Evolutionary conservation across 2,329 filamentous ascomycete species (phyloP), one percentile per base, ranked within the genome.

Genomic region (Diaporthe vaccinii): DNA sequence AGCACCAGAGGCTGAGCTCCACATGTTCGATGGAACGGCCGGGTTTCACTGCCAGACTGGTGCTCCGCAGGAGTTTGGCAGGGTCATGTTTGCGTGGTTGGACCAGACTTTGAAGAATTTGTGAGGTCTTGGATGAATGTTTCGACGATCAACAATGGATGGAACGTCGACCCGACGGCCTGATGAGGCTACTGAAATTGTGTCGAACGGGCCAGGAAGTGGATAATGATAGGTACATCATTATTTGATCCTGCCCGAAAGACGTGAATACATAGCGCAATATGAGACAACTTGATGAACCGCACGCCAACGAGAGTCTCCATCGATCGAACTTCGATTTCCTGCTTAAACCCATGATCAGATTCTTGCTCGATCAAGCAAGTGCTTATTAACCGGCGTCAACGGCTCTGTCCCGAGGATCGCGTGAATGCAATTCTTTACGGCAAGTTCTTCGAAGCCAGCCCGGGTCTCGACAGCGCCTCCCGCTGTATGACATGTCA

Each of bases 401-500:
- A 89, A 76, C 14, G 86, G 82, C 72, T 84, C 82, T 39, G 85
- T 82, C 2, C 82, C 85, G 51, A 83, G 82, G 59, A 90, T 79
- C 72, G 88, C 88, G 0, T 85, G 84, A 71, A 88, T 78, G 20
- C 90, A 82, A 78, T 91, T 91, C 81, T 87, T 84, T 82, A 91
- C 89, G 1, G 88, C 85, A 79, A 91, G 78, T 53, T 82, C 82
- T 81, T 91, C 89, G 77, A 91, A 90, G 28, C 88, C 88, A 36
- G 88, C 80, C 76, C 86, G 85, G 62, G 89, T 89, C 77, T 90
- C 88, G 7, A 90, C 82, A 15, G 88, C 88, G 3, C 89, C 88
- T 0, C 89, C 89, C 2, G 88, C 89, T 72, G 88, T 90, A 81
- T 91, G 89, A 28, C 85, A 85, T 22, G 89, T 86, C 53, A 91